Percentiles rank a stretch among this genome's conserved stretches.
Evolutionary conservation across 2,329 filamentous ascomycete species (phyloP).

Genomic region (Shiraia bambusicola): DNA sequence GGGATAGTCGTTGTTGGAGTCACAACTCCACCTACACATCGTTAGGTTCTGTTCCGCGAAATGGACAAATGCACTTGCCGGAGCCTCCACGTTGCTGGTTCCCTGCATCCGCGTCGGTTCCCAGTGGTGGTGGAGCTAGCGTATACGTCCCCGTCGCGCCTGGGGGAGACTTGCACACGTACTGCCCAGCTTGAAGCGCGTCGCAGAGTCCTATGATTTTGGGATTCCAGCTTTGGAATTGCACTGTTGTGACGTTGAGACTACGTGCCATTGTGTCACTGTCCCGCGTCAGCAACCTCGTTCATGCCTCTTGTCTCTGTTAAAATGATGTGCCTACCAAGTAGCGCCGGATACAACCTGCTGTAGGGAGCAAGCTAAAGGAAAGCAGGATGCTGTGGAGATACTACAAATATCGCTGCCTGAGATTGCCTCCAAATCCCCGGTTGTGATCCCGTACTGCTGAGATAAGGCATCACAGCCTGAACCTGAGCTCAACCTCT

Average conservation of each 20-base stretch:
- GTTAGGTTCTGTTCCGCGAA: neutral
- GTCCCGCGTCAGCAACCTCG: neutral
- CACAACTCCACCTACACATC: neutral
- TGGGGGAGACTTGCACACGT: neutral
- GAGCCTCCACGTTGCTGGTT: neutral
- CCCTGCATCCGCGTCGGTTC: neutral
- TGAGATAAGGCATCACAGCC: neutral
- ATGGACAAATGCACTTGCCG: neutral
- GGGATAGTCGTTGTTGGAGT: neutral
- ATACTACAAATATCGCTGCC: no score
- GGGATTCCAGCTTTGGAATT: neutral
- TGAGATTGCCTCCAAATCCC: no score
- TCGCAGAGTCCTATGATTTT: neutral
- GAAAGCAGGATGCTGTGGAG: no score
- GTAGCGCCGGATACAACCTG: no score
- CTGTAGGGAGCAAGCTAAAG: no score
- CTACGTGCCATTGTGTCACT: neutral
- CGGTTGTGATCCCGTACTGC: neutral
- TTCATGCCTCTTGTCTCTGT: no score
- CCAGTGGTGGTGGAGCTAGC: neutral
- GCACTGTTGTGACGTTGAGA: neutral
- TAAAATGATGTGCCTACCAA: no score
- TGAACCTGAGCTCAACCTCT: neutral
- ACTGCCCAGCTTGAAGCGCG: neutral
- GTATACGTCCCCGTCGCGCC: no score